Base-by-base conservation (phyloP, 2,329 filamentous ascomycete genomes). In the Aspergillus ochraceus region DNA sequence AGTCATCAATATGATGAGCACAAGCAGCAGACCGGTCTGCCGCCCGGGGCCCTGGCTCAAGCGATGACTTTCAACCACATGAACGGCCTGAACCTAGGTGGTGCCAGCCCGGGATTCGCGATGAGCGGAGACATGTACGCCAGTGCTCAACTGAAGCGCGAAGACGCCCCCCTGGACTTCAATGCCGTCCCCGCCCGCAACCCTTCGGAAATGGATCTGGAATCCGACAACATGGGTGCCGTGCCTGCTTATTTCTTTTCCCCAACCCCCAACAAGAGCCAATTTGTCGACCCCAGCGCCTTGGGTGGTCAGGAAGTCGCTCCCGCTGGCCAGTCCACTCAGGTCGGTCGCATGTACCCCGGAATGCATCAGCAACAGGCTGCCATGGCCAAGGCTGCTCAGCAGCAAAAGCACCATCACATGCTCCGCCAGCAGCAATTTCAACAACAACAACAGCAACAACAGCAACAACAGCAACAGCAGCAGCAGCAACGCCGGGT, bases 1-100 rank as follows among this genome's bases (percentile, higher is more conserved):
- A 97, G 92, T 76, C 93, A 97, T 80, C 91, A 96, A 78, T 98
- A 98, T 82, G 91, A 92, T 71, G 88, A 91, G 72, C 96, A 97
- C 81, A 91, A 92, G 80, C 95, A 99, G 75, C 93, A 97, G 81
- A 97, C 95, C 3, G 92, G 93, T 64, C 88, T 97, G 30, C 91
- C 95, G 0, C 89, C 91, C 1, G 92, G 92, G 63, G 93, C 92
- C 55, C 81, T 95, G 64, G 88, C 89, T 47, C 90, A 86, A 76
- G 90, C 93, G 12, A 85, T 95, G 72, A 90, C 90, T 39, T 85
- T 95, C 69, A 92, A 90, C 75, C 84, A 90, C 71, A 79, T 77
- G 64, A 83, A 66, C 51, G 71, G 72, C 5, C 74, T 79, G 66
- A 68, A 72, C 36, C 77, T 76, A 62, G 71, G 70, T 54, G 71